Conservation (phyloP, 305 asterid species). For the Solanum hybrid region DNA sequence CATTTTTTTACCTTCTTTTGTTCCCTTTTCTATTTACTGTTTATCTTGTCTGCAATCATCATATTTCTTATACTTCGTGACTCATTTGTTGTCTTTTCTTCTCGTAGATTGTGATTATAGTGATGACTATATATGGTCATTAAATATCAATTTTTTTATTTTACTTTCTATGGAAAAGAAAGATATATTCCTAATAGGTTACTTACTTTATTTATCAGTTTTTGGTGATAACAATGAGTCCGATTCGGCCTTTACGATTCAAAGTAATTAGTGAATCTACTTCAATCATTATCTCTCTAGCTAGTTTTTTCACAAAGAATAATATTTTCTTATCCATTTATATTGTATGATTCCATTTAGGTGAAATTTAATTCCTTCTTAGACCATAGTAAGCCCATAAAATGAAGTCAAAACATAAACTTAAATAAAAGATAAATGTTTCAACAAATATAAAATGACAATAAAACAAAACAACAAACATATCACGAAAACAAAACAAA, state of each 20-base stretch:
- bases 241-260: too few relatives aligned
- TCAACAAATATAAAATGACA: background rate
- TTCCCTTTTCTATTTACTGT: background rate
- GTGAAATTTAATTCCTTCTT: background rate
- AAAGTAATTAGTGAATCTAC: background rate
- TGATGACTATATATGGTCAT: background rate
- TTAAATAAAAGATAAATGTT: background rate
- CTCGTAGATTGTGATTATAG: background rate
- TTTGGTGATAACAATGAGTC: background rate
- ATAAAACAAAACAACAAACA: background rate
- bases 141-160: background rate
- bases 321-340: background rate
- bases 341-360: background rate
- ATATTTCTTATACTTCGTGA: background rate
- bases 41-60: background rate
- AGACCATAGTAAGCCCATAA: background rate
- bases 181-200: background rate
- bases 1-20: background rate
- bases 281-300: background rate
- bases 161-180: background rate
- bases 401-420: background rate
- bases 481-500: background rate
- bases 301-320: background rate
- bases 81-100: background rate
- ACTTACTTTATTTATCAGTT: background rate